Base-by-base conservation (phyloP, 164 flowering plant genomes). In the Stephania cephalantha region DNA sequence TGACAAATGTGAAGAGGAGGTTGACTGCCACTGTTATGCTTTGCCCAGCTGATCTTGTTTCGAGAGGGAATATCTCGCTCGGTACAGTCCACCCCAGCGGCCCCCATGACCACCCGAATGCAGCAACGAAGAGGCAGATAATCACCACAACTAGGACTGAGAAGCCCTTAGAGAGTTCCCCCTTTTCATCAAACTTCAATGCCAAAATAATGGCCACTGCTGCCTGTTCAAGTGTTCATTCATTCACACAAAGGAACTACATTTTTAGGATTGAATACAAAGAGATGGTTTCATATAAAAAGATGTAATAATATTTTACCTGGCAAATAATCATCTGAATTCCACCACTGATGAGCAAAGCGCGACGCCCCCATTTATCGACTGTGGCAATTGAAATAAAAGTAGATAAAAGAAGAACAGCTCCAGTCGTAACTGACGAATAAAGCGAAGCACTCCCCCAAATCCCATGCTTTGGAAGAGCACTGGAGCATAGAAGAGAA, bases 401-500 rank as follows among this genome's bases (percentile, higher is more conserved):
- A 0, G 97, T 93, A 0, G 97, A 95, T 9, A 80, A 79, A 66
- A 81, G 85, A 66, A 95, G 95, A 72, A 93, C 99, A 15, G 94
- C 98, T 48, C 95, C 97, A 7, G 95, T 92, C 75, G 88, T 50
- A 53, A 95, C 97, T 2, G 95, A 92, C n/a, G 98, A 87, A 78
- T 90, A 91, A 11, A 95, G 88, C 2, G 97, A 77, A 66, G 97
- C 92, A 78, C 86, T 82, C 46, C 89, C 89, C 84, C 85, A 66
- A 95, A 91, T 7, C 97, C 98, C 97, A 95, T 82, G 53, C 87
- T 89, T 77, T 89, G 94, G 80, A 95, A 95, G 77, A 95, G 75
- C 11, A 95, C 91, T 1, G 98, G 98, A 20, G 98, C 97, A 70
- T 94, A 91, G 82, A 94, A 94, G 29, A 92, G 89, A 72, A 94